phyloP scores from a whole-genome alignment of 495 filamentous ascomycete genomes.

The Pseudoneurospora amorphoporcata region DNA sequence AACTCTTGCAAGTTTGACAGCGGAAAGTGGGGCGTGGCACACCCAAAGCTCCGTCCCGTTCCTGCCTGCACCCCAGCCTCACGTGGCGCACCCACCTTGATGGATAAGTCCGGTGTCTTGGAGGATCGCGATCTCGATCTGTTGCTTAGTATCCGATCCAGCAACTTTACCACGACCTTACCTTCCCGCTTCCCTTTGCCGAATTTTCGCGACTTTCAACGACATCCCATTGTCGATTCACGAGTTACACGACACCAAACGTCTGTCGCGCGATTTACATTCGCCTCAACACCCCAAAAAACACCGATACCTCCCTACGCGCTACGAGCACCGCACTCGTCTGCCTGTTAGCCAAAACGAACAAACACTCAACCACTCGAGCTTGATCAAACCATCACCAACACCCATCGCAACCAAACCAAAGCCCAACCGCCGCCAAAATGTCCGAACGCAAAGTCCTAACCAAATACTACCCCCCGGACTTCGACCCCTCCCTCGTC shows the following conservation, averaged over 20 bases:
- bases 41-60: background rate
- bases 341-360: background rate
- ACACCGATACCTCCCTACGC: background rate
- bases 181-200: background rate
- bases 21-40: background rate
- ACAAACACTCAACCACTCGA: background rate
- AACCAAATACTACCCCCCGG: slow-evolving; percentile 80
- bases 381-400: background rate
- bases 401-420: background rate
- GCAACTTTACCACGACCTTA: background rate
- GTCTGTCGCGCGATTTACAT: background rate
- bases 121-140: background rate
- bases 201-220: background rate
- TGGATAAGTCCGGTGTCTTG: background rate
- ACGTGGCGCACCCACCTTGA: background rate
- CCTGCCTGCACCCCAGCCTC: background rate
- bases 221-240: background rate
- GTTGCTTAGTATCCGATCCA: background rate
- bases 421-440: slow-evolving; percentile 14
- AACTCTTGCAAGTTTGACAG: background rate
- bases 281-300: background rate
- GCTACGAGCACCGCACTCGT: background rate
- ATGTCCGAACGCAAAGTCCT: slow-evolving; percentile 96
- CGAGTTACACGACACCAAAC: background rate
- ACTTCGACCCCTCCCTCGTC: slow-evolving; percentile 85